Evolutionary conservation across 2,329 filamentous ascomycete species (phyloP), one percentile per base, ranked within the genome.

Genomic region (Daldinia sp.): DNA sequence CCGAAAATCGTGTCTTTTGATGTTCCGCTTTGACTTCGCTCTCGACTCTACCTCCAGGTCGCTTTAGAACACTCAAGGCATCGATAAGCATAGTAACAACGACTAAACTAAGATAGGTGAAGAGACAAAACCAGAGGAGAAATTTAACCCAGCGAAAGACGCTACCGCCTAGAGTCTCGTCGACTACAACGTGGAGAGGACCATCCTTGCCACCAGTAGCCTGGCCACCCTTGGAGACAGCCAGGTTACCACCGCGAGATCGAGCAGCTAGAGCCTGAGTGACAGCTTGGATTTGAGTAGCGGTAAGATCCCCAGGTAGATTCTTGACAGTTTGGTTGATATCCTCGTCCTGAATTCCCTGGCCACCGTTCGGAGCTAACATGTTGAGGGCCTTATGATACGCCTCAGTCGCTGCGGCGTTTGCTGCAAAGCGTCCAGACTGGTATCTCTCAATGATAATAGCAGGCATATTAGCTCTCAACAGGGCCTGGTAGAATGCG

Each of bases 111-210:
- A 96, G 82, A 73, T 97, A 99, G 29, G 87, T 88, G 71, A 92
- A 82, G 54, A 97, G 84, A 58, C 84, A 86, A 70, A 97, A 97
- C 74, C 87, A 89, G 43, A 92, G 78, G 52, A 96, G 71, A 75
- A 97, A 97, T 76, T 93, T 96, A 77, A 94, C 81, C 94, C 93
- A 97, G 75, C 93, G 92, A 79, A 97, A 97, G 63, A 97, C 83
- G 29, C 86, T 85, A 66, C 86, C 88, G 57, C 91, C 88, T 53
- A 91, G 83, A 13, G 92, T 93, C 77, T 99, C 95, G 72, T 98
- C 94, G 4, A 99, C 93, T 10, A 98, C 91, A 39, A 99, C 95
- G 74, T 98, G 94, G 25, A 99, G 86, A n/a, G 94, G 94, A 47
- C 91, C 88, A 34, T 90, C 89, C 78, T 94, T 96, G 25, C 84